phyloP scores from a whole-genome alignment of 345 rosid genomes.

The Bruguiera sexangula region DNA sequence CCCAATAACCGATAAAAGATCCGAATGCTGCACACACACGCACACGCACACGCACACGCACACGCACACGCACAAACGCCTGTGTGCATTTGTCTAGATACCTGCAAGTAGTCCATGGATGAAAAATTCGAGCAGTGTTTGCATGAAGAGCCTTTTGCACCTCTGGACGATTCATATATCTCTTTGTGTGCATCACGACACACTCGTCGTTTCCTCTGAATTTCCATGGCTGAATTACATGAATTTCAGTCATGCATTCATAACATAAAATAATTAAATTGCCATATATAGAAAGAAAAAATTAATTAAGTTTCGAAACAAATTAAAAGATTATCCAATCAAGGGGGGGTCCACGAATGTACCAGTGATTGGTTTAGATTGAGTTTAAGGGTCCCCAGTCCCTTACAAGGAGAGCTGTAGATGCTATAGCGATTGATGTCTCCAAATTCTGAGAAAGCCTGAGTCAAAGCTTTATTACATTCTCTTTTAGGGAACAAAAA shows the following conservation, averaged over 20 bases:
- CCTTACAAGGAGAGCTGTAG: conserved; percentile 43
- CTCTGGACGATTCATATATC: conserved; percentile 52
- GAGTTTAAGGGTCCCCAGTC: conserved; percentile 4
- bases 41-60: no score
- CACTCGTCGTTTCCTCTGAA: conserved; percentile 79
- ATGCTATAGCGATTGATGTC: conserved; percentile 60
- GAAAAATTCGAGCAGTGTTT: conserved; percentile 31
- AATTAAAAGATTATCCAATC: no score
- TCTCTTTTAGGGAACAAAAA: conserved; percentile 51
- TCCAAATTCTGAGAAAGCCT: conserved; percentile 49
- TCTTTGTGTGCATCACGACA: conserved; percentile 42
- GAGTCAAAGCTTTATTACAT: conserved; percentile 39
- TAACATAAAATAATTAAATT: no score
- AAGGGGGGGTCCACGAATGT: background rate
- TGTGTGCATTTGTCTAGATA: conserved; percentile 5
- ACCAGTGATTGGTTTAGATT: conserved; percentile 31
- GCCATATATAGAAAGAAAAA: no score
- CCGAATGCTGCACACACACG: no score
- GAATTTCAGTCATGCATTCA: background rate
- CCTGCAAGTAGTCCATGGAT: conserved; percentile 60
- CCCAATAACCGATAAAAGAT: no score
- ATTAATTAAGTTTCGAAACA: no score
- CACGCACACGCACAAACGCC: background rate
- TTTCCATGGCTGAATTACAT: conserved; percentile 50
- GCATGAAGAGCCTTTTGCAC: conserved; percentile 83